phyloP scores from a whole-genome alignment of 78 protist genomes.

The Dictyostelium purpureum region DNA sequence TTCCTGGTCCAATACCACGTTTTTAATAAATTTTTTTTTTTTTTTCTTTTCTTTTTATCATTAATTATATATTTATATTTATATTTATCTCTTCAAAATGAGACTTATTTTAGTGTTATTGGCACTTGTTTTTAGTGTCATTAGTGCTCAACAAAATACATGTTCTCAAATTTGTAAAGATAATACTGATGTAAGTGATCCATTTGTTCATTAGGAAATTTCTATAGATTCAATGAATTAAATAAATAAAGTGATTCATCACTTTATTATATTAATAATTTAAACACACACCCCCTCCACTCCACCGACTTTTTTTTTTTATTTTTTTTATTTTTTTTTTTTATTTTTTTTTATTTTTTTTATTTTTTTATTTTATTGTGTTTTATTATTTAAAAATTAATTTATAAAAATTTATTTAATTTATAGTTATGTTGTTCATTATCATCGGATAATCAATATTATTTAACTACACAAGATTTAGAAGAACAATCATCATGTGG shows the following conservation, averaged over 20 bases:
- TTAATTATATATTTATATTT: no score
- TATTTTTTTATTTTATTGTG: neutral
- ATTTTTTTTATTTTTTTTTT: no score
- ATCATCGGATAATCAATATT: conserved; percentile 40
- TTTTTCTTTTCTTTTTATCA: no score
- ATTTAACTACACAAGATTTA: conserved; percentile 15
- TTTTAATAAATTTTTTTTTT: no score
- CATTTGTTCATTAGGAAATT: neutral
- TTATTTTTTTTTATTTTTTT: no score
- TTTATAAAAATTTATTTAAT: neutral
- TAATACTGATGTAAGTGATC: neutral
- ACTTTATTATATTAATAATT: neutral
- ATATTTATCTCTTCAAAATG: no score
- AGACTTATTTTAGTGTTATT: neutral
- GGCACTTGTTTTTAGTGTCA: neutral
- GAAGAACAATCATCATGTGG: conserved; percentile 14
- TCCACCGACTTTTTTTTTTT: no score
- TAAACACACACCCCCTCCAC: no score
- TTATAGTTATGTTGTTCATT: conserved; percentile 37
- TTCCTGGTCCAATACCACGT: no score
- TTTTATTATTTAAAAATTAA: neutral
- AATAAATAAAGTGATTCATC: neutral
- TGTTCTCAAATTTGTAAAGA: neutral
- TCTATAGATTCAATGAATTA: neutral
- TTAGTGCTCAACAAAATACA: neutral